phyloP scores from a whole-genome alignment of 805 yeast genomes.

The Kuraishia hungarica region DNA sequence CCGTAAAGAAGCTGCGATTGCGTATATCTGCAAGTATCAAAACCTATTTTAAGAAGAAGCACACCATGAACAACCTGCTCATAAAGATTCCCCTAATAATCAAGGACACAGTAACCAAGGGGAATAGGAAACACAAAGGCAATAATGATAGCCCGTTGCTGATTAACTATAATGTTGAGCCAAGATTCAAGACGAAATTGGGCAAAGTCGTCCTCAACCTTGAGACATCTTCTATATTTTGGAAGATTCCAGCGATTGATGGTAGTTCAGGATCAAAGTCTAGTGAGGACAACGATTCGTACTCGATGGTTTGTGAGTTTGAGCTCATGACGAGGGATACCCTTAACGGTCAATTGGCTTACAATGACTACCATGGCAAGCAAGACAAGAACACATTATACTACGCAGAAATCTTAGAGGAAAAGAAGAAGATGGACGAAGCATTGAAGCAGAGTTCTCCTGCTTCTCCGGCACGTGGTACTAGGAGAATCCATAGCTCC shows the following conservation, averaged over 20 bases:
- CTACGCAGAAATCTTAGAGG: constrained; percentile 20
- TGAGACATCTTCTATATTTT: constrained; percentile 58
- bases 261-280: constrained; percentile 32
- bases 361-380: constrained; percentile 16
- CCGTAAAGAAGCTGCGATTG: constrained; percentile 33
- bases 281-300: constrained; percentile 13
- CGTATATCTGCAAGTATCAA: constrained; percentile 44
- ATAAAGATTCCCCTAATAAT: constrained; percentile 50
- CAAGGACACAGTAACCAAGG: constrained; percentile 4
- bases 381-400: constrained; percentile 24
- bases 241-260: constrained; percentile 62
- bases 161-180: constrained; percentile 36
- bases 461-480: neutral
- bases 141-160: constrained; percentile 7
- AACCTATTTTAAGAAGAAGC: constrained; percentile 58
- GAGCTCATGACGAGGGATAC: constrained; percentile 14
- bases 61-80: constrained; percentile 50
- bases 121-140: neutral
- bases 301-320: constrained; percentile 24
- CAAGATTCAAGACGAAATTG: constrained; percentile 61
- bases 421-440: constrained; percentile 25
- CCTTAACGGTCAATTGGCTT: constrained; percentile 10
- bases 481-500: neutral
- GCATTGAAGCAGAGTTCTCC: neutral
- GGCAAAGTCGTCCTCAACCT: constrained; percentile 70